Evolutionary conservation across 257 asterid genomes (phyloP).

Genomic region (Plantago major): DNA sequence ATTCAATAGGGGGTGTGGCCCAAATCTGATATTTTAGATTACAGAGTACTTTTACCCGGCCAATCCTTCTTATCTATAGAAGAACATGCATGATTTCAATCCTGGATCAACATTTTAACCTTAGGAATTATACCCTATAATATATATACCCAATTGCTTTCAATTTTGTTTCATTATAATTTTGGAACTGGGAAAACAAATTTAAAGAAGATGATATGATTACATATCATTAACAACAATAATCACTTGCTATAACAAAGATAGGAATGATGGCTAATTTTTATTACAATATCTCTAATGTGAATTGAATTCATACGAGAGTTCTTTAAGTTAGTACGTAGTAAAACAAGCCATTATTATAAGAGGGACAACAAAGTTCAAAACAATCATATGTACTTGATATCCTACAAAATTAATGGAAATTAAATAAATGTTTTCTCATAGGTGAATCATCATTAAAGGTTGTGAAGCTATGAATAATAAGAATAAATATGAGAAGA

Average conservation of each 20-base stretch:
- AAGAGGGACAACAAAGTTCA: neutral
- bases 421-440: too few relatives aligned
- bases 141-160: neutral
- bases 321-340: neutral
- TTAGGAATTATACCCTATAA: too few relatives aligned
- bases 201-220: slow-evolving; percentile 25
- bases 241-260: slow-evolving; percentile 15
- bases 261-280: neutral
- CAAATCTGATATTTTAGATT: too few relatives aligned
- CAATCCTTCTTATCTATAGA: too few relatives aligned
- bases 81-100: too few relatives aligned
- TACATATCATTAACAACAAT: slow-evolving; percentile 35
- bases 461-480: too few relatives aligned
- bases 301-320: neutral
- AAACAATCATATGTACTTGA: neutral
- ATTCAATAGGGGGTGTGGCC: too few relatives aligned
- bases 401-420: neutral
- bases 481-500: too few relatives aligned
- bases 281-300: neutral
- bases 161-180: neutral
- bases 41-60: too few relatives aligned
- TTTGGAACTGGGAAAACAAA: slow-evolving; percentile 3
- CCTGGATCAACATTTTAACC: too few relatives aligned
- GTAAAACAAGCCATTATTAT: neutral
- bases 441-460: too few relatives aligned